Evolutionary conservation across 768 basidiomycete genomes (phyloP).

Genomic region (Lanmaoa rubissima): DNA sequence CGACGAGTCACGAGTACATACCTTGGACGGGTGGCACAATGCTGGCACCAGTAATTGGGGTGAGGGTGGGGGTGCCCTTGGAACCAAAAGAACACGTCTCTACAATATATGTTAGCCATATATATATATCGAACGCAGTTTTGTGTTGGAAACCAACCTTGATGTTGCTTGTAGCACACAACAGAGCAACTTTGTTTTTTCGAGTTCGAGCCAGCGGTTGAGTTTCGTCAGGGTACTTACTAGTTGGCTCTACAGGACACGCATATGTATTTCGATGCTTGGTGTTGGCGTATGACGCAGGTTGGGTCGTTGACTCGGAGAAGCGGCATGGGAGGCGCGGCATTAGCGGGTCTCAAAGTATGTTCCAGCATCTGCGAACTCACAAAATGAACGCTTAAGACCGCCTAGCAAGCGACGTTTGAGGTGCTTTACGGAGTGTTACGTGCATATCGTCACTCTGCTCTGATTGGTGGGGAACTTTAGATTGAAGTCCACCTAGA

Average conservation of each 20-base stretch:
- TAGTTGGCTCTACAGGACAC: neutral
- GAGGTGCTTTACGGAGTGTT: too few species aligned
- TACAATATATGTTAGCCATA: neutral
- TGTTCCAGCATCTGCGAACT: too few species aligned
- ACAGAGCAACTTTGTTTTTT: constrained; percentile 60
- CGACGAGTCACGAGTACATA: neutral
- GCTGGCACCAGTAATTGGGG: too few species aligned
- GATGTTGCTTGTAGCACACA: constrained; percentile 72
- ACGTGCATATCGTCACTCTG: too few species aligned
- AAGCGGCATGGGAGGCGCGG: too few species aligned
- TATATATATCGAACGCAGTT: too few species aligned
- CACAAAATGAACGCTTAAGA: too few species aligned
- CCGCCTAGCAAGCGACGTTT: too few species aligned
- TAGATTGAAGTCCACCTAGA: too few species aligned
- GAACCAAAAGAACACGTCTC: neutral
- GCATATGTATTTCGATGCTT: constrained; percentile 8
- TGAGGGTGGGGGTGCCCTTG: neutral
- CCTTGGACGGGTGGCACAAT: neutral
- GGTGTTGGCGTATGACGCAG: constrained; percentile 4
- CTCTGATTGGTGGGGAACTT: too few species aligned
- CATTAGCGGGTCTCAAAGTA: too few species aligned
- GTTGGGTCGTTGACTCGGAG: neutral
- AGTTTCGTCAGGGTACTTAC: neutral
- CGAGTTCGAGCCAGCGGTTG: neutral
- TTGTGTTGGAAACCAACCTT: constrained; percentile 42